Evolutionary conservation across 176 grass and related monocot genomes (phyloP).

Genomic region (Carex myosuroides): DNA sequence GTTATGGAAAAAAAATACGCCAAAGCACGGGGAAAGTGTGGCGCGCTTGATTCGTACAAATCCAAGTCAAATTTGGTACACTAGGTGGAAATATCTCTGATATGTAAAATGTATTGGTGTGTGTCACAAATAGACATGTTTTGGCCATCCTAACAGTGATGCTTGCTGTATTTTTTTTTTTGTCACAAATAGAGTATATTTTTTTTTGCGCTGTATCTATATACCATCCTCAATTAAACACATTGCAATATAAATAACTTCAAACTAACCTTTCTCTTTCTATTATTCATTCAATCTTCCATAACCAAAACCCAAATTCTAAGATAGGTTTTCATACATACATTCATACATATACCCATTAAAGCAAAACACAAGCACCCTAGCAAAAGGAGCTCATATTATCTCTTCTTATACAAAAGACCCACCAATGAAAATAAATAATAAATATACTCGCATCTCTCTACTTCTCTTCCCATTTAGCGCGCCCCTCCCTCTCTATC

Average conservation of each 20-base stretch:
- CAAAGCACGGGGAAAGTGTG: not conserved
- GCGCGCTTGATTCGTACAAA: not conserved
- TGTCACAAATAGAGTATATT: too few relatives aligned
- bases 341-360: slow-evolving; percentile 19
- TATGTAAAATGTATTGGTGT: not conserved
- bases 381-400: slow-evolving; percentile 24
- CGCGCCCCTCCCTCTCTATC: not conserved
- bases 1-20: not conserved
- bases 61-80: not conserved
- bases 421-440: slow-evolving; percentile 38
- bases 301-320: slow-evolving; percentile 32
- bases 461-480: slow-evolving; percentile 1
- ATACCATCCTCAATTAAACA: not conserved
- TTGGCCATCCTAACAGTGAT: not conserved
- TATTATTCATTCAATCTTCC: slow-evolving; percentile 12
- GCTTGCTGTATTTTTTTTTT: not conserved
- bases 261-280: not conserved
- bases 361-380: slow-evolving; percentile 8
- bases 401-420: slow-evolving; percentile 25
- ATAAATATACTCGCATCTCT: slow-evolving; percentile 25
- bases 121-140: not conserved
- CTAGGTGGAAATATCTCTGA: not conserved
- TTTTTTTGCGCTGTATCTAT: too few relatives aligned
- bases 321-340: slow-evolving; percentile 11
- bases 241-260: not conserved